Percentiles rank a stretch among this genome's conserved stretches.
Evolutionary conservation across 1,284 basidiomycete genomes (phyloP).

Genomic region (Wallemia mellicola): DNA sequence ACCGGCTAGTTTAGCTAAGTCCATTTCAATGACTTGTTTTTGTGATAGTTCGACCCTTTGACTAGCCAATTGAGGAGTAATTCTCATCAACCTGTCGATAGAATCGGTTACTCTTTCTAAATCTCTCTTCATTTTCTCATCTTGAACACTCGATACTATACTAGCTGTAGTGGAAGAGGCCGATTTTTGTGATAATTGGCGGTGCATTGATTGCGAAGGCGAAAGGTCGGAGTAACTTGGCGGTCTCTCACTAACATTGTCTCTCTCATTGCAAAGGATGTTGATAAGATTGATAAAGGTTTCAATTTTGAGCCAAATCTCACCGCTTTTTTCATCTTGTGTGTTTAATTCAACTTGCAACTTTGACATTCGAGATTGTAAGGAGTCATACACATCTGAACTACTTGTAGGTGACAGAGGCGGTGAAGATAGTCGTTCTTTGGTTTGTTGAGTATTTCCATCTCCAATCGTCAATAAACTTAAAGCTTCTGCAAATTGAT

Average conservation of each 20-base stretch:
- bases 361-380: neutral
- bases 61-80: constrained; percentile 52
- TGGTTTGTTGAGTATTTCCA: neutral
- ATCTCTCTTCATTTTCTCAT: constrained; percentile 47
- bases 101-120: constrained; percentile 51
- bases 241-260: neutral
- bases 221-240: neutral
- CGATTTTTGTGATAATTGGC: neutral
- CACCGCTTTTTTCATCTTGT: neutral
- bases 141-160: constrained; percentile 3
- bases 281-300: neutral
- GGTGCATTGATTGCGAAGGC: neutral
- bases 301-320: neutral
- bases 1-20: constrained; percentile 22
- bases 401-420: neutral
- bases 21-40: constrained; percentile 31
- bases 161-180: neutral
- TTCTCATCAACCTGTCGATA: constrained; percentile 51
- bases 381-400: neutral
- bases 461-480: neutral
- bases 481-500: neutral
- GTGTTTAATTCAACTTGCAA: neutral
- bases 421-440: neutral
- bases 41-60: constrained; percentile 54
- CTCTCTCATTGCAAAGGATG: neutral